phyloP scores from a whole-genome alignment of 495 filamentous ascomycete species.

The Podospora pseudopauciseta region DNA sequence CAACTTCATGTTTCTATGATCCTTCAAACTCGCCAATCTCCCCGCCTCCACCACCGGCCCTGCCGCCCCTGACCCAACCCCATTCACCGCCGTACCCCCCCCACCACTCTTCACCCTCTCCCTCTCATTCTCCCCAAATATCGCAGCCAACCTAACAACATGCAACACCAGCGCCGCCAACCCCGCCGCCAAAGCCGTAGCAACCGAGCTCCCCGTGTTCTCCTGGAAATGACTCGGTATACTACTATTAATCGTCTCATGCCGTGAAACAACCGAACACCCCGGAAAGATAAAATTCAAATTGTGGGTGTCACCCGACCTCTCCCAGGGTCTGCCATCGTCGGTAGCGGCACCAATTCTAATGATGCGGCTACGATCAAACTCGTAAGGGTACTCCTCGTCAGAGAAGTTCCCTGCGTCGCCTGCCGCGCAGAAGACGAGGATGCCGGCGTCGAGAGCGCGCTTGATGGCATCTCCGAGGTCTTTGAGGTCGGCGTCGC shows the following conservation, averaged over 20 bases:
- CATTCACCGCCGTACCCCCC: neutral
- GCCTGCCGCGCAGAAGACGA: constrained; percentile 18
- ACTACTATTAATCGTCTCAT: neutral
- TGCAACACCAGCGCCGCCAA: constrained; percentile 16
- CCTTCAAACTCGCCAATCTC: neutral
- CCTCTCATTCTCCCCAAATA: neutral
- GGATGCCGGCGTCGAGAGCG: constrained; percentile 1
- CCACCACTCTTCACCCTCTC: neutral
- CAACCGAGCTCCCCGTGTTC: constrained; percentile 19
- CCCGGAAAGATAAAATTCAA: constrained; percentile 15
- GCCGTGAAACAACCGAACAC: neutral
- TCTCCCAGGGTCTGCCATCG: constrained; percentile 5
- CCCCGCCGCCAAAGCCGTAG: constrained; percentile 17
- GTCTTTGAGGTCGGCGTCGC: constrained; percentile 3
- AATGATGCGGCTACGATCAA: constrained; percentile 4
- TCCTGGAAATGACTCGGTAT: constrained; percentile 2
- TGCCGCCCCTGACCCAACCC: neutral
- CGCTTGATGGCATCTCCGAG: constrained; percentile 7
- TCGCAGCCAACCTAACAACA: constrained; percentile 10
- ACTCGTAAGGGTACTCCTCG: neutral
- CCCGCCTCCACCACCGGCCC: neutral
- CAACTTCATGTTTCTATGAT: neutral
- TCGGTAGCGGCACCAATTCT: constrained; percentile 16
- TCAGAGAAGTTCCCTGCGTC: constrained; percentile 5
- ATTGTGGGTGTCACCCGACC: neutral